These are phyloP conservation scores for Cnidoscolus chayamansa DNA, from an alignment of 441 rosid genomes.

Conservation along the genomic window DNA sequence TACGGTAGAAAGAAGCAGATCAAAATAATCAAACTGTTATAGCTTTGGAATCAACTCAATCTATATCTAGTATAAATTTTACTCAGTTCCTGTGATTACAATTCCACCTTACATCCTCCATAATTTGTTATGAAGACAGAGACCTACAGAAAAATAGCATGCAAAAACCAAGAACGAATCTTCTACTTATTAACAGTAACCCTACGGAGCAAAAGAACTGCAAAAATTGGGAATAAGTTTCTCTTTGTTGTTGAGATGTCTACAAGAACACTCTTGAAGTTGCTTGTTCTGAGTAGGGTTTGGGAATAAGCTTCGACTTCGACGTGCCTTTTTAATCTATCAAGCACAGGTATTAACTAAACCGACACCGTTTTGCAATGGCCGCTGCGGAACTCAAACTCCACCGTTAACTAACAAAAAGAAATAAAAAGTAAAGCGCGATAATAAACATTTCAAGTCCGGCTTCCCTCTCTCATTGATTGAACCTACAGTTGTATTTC, in stretches of 20 bases:
- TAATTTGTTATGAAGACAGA: background rate
- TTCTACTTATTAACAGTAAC: slow-evolving; percentile 25
- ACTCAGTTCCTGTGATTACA: slow-evolving; percentile 17
- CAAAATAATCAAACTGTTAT: background rate
- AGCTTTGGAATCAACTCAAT: background rate
- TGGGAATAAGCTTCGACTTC: slow-evolving; percentile 5
- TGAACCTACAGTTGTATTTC: slow-evolving; percentile 11
- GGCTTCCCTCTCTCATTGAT: slow-evolving; percentile 29
- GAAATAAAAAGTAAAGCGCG: slow-evolving; percentile 17
- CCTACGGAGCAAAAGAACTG: slow-evolving; percentile 19
- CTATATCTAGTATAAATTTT: slow-evolving; percentile 8
- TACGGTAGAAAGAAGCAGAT: background rate
- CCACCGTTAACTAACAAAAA: slow-evolving; percentile 46
- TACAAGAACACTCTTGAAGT: slow-evolving; percentile 18
- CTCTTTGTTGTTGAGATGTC: slow-evolving; percentile 37
- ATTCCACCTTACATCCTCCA: background rate
- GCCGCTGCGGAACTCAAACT: slow-evolving; percentile 53
- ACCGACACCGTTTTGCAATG: background rate
- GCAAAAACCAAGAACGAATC: background rate
- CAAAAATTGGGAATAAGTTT: slow-evolving; percentile 33
- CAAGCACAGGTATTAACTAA: background rate
- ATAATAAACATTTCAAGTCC: slow-evolving; percentile 51
- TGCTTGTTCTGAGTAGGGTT: slow-evolving; percentile 57
- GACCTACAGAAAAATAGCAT: slow-evolving; percentile 1
- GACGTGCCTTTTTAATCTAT: too few species aligned